Evolutionary conservation across 2,329 filamentous ascomycete species (phyloP), one percentile per base, ranked within the genome.

Genomic region (Xylaria sp.): DNA sequence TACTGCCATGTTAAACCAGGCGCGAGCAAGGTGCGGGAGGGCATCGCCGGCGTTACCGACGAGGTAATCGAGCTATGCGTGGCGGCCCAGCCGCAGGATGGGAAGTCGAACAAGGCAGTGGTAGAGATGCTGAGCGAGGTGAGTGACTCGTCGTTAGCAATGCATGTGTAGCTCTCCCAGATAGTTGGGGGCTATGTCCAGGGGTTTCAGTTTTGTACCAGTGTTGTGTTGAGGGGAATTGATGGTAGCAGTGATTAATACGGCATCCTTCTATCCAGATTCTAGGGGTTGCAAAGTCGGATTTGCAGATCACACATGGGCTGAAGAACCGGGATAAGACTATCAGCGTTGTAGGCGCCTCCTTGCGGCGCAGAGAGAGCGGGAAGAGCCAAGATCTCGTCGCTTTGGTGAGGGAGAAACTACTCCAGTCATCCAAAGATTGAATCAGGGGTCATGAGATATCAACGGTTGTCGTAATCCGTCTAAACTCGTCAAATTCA

Each of bases 31-130:
- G 76, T 76, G 20, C 80, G 86, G 29, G 81, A 89, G 62, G 87
- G 87, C 13, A 76, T 91, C 41, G 66, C 74, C 2, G 75, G 76
- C 0, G 70, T 91, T 3, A 78, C 79, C 0, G 77, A 84, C 20
- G 77, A 82, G 6, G 73, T 73, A 2, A 78, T 91, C 43, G 81
- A 88, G 55, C 69, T 91, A 1, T 87, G 85, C 44, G 87, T 90
- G 2, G 73, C 86, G 0, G 87, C 86, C 0, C 85, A 81, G 59
- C 78, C 88, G 9, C 78, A 80, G 56, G 85, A 90, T 13, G 86
- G 87, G 13, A 85, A 89, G 66, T 83, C 88, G 4, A 91, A 91
- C 66, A 82, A 81, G 65, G 87, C 87, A 4, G 84, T 89, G 2
- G 72, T 84, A 44, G 75, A 80, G 37, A 71, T 90, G 4, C 72